These are phyloP conservation scores for Jimgerdemannia lactiflua DNA, from an alignment of 192 early-diverging fungal species.

Conservation along the genomic window DNA sequence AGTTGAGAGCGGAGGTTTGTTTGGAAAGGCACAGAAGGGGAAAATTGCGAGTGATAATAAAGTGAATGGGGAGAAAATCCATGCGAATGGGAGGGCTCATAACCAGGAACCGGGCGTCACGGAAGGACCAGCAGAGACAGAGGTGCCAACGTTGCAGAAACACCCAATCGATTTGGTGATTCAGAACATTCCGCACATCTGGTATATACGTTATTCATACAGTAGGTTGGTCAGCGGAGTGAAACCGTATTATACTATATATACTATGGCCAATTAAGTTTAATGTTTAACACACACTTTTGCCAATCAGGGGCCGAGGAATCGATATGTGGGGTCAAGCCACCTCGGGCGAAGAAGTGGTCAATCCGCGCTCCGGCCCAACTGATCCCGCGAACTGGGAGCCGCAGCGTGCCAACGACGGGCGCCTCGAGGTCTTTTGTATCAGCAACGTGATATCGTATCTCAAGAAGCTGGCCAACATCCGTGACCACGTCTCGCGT, in stretches of 20 bases:
- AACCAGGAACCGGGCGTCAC: neutral
- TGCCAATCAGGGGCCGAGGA: slow-evolving; percentile 46
- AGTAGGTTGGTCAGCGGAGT: neutral
- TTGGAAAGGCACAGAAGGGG: slow-evolving; percentile 30
- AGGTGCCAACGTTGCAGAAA: slow-evolving; percentile 47
- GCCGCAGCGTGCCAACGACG: slow-evolving; percentile 67
- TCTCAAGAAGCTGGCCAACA: slow-evolving; percentile 56
- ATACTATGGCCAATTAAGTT: neutral
- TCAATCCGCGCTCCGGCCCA: slow-evolving; percentile 43
- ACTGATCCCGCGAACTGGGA: slow-evolving; percentile 56
- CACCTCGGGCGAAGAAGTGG: slow-evolving; percentile 29
- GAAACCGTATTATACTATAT: neutral
- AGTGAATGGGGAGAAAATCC: slow-evolving; percentile 21
- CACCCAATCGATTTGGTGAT: slow-evolving; percentile 69
- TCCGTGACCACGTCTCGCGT: slow-evolving; percentile 50
- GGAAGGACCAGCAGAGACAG: slow-evolving; percentile 11
- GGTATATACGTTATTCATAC: slow-evolving; percentile 28
- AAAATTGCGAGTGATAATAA: slow-evolving; percentile 12
- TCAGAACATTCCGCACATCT: slow-evolving; percentile 71
- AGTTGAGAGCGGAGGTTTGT: slow-evolving; percentile 29
- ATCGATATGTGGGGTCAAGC: slow-evolving; percentile 68
- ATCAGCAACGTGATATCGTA: slow-evolving; percentile 61
- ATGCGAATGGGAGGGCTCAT: slow-evolving; percentile 32
- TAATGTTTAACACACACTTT: neutral
- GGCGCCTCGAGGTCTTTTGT: slow-evolving; percentile 63